Evolutionary conservation across 345 rosid species (phyloP).

Genomic region (Moricandia arvensis): DNA sequence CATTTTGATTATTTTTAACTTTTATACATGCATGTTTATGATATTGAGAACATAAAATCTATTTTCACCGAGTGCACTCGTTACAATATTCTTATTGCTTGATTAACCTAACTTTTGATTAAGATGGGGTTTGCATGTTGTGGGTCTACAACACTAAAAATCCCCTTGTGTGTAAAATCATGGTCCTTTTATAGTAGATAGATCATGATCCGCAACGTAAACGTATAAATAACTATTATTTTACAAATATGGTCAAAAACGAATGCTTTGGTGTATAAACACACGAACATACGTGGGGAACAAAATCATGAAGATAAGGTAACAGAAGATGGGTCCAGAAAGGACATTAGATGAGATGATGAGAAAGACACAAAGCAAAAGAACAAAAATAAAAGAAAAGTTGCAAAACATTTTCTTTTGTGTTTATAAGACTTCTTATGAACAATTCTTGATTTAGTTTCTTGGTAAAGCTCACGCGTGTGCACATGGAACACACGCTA

Average conservation of each 20-base stretch:
- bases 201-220: background rate
- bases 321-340: conserved; percentile 37
- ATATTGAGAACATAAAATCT: no score
- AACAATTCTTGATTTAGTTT: conserved; percentile 7
- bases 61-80: background rate
- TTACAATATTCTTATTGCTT: conserved; percentile 6
- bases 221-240: background rate
- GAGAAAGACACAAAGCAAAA: conserved; percentile 20
- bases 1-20: background rate
- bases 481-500: conserved; percentile 5
- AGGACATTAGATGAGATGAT: conserved; percentile 29
- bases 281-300: conserved; percentile 34
- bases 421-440: conserved; percentile 18
- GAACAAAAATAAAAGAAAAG: conserved; percentile 4
- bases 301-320: conserved; percentile 28
- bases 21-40: no score
- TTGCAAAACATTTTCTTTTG: conserved; percentile 2
- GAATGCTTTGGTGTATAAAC: background rate
- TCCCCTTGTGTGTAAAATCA: background rate
- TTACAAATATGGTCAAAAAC: conserved; percentile 22
- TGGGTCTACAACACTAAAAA: background rate
- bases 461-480: conserved; percentile 32
- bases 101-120: conserved; percentile 15
- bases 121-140: background rate
- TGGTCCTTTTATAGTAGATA: background rate